A percentile compares a stretch with the other conserved stretches of the same genome.
Evolutionary conservation across 306 rosid species (phyloP).

Genomic region (Argentina anserina): DNA sequence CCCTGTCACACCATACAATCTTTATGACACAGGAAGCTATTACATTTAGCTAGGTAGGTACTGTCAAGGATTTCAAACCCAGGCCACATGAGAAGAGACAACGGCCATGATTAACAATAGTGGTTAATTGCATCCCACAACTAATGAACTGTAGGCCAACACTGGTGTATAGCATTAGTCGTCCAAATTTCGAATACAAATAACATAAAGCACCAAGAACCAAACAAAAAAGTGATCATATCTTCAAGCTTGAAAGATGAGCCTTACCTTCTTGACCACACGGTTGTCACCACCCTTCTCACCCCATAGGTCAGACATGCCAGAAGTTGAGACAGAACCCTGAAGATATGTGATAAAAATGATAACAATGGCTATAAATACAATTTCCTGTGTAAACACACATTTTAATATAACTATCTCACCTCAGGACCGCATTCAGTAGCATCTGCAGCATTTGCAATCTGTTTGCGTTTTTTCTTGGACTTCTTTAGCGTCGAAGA

Average conservation of each 20-base stretch:
- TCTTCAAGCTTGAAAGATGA: slow-evolving; percentile 1
- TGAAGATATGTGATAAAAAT: slow-evolving; percentile 21
- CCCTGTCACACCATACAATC: not conserved
- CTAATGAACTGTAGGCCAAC: not conserved
- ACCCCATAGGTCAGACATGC: slow-evolving; percentile 60
- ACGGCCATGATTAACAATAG: not conserved
- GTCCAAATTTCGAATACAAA: not conserved
- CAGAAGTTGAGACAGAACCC: slow-evolving; percentile 42
- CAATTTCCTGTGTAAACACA: not conserved
- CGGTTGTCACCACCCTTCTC: slow-evolving; percentile 43
- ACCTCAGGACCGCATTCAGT: slow-evolving; percentile 50
- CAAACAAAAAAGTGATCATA: not conserved
- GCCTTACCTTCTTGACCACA: slow-evolving; percentile 54
- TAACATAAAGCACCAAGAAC: not conserved
- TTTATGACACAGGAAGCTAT: not conserved
- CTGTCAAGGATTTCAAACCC: not conserved
- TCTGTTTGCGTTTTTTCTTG: slow-evolving; percentile 37
- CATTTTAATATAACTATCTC: slow-evolving; percentile 14
- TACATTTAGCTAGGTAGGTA: not conserved
- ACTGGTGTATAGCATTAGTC: not conserved
- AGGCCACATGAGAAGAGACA: not conserved
- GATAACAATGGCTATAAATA: slow-evolving; percentile 7
- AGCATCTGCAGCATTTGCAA: slow-evolving; percentile 23
- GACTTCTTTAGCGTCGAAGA: slow-evolving; percentile 65
- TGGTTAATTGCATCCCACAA: not conserved